Evolutionary conservation across 1,139 yeast species (phyloP).

Genomic region (Kodamaea sp.): DNA sequence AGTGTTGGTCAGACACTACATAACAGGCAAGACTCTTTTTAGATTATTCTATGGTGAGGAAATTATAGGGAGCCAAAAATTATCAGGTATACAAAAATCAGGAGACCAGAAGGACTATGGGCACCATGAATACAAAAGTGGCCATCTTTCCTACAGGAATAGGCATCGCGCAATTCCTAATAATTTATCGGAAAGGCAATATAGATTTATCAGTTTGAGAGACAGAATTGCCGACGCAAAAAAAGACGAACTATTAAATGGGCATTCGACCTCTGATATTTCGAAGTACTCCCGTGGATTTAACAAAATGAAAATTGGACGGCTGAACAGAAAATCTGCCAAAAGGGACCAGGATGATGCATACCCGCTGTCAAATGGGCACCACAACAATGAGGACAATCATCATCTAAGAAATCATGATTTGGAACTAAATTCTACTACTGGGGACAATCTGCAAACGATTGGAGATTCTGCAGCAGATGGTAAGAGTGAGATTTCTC

Average conservation of each 20-base stretch:
- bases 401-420: not conserved
- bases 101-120: slow-evolving; percentile 7
- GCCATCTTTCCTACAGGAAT: slow-evolving; percentile 13
- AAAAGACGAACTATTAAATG: slow-evolving; percentile 9
- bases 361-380: slow-evolving; percentile 2
- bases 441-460: slow-evolving; percentile 15
- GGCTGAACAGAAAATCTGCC: slow-evolving; percentile 24
- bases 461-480: slow-evolving; percentile 8
- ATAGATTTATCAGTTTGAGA: slow-evolving; percentile 37
- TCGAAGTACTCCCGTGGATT: slow-evolving; percentile 39
- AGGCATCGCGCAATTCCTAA: slow-evolving; percentile 2
- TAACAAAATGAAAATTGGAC: slow-evolving; percentile 38
- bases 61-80: slow-evolving; percentile 3
- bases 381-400: slow-evolving; percentile 1
- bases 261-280: slow-evolving; percentile 18
- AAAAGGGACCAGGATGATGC: slow-evolving; percentile 1
- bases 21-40: slow-evolving; percentile 38
- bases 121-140: slow-evolving; percentile 11
- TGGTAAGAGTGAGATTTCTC: slow-evolving; percentile 5
- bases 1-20: slow-evolving; percentile 29
- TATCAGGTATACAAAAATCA: slow-evolving; percentile 1
- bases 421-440: not conserved
- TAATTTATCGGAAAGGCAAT: slow-evolving; percentile 15
- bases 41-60: slow-evolving; percentile 37
- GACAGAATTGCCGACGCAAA: slow-evolving; percentile 36